phyloP scores from a whole-genome alignment of 2,329 filamentous ascomycete genomes.

The Drechslerella stenobrocha region DNA sequence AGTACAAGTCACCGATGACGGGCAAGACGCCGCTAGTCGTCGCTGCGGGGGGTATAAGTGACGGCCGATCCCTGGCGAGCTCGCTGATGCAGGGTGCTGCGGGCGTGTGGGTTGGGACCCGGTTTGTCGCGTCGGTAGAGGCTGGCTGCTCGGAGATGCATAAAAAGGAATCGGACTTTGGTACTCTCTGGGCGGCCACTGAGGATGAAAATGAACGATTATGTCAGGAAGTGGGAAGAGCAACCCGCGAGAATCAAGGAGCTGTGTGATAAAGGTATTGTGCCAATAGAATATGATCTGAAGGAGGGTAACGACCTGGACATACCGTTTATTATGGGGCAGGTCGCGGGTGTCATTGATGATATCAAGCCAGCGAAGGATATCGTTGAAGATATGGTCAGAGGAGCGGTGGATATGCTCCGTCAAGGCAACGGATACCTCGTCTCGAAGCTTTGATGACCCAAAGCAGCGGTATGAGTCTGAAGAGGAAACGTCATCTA shows the following conservation, averaged over 20 bases:
- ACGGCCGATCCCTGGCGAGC: constrained; percentile 77
- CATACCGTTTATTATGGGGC: constrained; percentile 87
- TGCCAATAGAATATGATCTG: constrained; percentile 80
- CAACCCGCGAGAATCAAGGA: constrained; percentile 73
- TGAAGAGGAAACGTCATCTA: too few species aligned
- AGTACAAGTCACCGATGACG: constrained; percentile 71
- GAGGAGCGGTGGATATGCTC: constrained; percentile 71
- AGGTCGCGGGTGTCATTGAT: constrained; percentile 77
- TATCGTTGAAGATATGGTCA: constrained; percentile 90
- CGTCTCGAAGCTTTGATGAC: constrained; percentile 26
- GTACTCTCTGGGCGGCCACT: constrained; percentile 81
- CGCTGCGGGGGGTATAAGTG: constrained; percentile 83
- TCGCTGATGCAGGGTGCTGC: constrained; percentile 83
- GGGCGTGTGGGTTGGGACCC: constrained; percentile 91
- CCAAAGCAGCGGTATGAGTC: too few species aligned
- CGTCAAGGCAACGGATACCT: constrained; percentile 38
- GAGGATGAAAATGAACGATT: constrained; percentile 79
- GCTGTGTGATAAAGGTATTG: constrained; percentile 74
- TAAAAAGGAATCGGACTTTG: constrained; percentile 77
- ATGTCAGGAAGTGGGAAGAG: constrained; percentile 78
- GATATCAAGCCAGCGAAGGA: constrained; percentile 77
- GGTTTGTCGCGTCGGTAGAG: constrained; percentile 82
- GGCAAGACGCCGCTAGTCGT: constrained; percentile 76
- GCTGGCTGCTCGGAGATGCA: constrained; percentile 79
- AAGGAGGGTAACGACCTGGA: constrained; percentile 82